Evolutionary conservation across 2,329 filamentous ascomycete genomes (phyloP), one percentile per base, ranked within the genome.

Genomic region (Scytalidium lignicola): DNA sequence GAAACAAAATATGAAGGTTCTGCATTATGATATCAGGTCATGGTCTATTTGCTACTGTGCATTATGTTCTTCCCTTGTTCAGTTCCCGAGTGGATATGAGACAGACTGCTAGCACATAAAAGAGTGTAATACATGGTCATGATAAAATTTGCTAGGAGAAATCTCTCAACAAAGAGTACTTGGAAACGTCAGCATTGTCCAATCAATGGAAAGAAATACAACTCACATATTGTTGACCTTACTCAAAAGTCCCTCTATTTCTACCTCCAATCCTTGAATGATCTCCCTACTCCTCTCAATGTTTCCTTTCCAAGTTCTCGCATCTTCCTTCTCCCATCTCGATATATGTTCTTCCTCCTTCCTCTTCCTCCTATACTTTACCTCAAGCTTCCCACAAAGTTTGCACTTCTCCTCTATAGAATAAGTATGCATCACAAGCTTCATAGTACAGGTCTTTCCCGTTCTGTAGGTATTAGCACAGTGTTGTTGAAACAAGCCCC

Each of bases 1-100:
- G 49, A 51, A 51, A 49, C 49, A 49, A 50, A 50, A 44, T 40
- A 37, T 37, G 32, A 37, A 9, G 32, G 32, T 37, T 37, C 15
- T 37, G 15, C 32, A 37, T 37, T 37, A 37, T 37, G 32, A 37
- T 37, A 37, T 37, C 12, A 37, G n/a, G 32, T 37, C 32, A 37
- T 37, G 32, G 32, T 37, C n/a, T 37, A 15, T 37, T 13, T 37
- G 15, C n/a, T 5, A 15, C 15, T 37, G 32, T 37, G 32, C 15
- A 17, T 17, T 37, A 37, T 37, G n/a, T 37, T 5, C 5, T 17
- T 37, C 15, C n/a, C 5, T 17, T 15, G n/a, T n/a, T 37, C 15
- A 13, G 8, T 37, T 13, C 15, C 32, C 32, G n/a, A 37, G 32
- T 37, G 32, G 32, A 37, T 37, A 37, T 15, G 15, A 37, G 6